Evolutionary conservation across 495 filamentous ascomycete species (phyloP).

Genomic region (Penicillium samsonianum): DNA sequence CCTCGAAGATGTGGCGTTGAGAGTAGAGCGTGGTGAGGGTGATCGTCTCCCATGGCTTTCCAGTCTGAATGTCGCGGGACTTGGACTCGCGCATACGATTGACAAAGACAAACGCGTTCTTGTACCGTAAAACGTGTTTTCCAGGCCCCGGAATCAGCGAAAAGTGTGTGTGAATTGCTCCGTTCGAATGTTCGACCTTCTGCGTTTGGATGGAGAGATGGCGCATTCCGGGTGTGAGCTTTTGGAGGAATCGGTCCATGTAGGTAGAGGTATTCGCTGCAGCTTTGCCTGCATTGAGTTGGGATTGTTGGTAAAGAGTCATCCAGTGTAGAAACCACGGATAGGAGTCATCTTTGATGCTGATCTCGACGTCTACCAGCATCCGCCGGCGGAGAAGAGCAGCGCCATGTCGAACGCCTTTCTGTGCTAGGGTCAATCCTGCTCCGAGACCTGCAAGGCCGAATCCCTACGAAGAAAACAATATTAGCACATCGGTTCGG

Average conservation of each 20-base stretch:
- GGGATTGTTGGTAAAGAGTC: slow-evolving; percentile 70
- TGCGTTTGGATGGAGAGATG: slow-evolving; percentile 70
- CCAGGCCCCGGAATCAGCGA: slow-evolving; percentile 89
- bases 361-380: slow-evolving; percentile 94
- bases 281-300: slow-evolving; percentile 43
- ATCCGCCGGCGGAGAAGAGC: slow-evolving; percentile 77
- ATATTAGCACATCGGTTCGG: not conserved
- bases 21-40: slow-evolving; percentile 89
- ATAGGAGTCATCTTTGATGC: slow-evolving; percentile 88
- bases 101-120: slow-evolving; percentile 81
- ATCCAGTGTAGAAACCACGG: slow-evolving; percentile 95
- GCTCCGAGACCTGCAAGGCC: slow-evolving; percentile 88
- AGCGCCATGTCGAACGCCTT: slow-evolving; percentile 66
- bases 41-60: slow-evolving; percentile 90
- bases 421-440: slow-evolving; percentile 71
- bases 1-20: slow-evolving; percentile 80
- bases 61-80: slow-evolving; percentile 68
- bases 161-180: slow-evolving; percentile 75
- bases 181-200: slow-evolving; percentile 59
- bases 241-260: slow-evolving; percentile 55
- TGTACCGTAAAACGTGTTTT: slow-evolving; percentile 80
- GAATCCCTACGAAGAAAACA: slow-evolving; percentile 54
- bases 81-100: slow-evolving; percentile 78
- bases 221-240: slow-evolving; percentile 62
- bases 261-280: slow-evolving; percentile 44